Conservation (phyloP, 768 basidiomycete species). For the Lyophyllum atratum region DNA sequence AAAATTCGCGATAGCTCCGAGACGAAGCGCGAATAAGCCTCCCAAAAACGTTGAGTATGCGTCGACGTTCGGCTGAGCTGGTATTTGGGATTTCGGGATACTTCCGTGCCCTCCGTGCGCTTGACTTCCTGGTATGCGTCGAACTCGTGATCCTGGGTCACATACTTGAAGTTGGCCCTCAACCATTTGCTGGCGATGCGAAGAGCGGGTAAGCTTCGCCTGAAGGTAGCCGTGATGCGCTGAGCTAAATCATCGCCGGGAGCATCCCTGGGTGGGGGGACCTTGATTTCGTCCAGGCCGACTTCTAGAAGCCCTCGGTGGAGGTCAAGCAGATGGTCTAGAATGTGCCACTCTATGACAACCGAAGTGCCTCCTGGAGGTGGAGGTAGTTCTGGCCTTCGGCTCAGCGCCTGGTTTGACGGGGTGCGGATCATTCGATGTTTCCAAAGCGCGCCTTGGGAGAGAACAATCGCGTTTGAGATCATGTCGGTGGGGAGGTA, state of each 20-base stretch:
- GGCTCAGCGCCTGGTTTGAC: conserved; percentile 26
- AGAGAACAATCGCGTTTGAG: conserved; percentile 68
- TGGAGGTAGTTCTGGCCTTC: conserved; percentile 23
- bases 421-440: conserved; percentile 71
- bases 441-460: conserved; percentile 84
- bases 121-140: conserved; percentile 32
- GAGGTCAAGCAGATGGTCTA: conserved; percentile 67
- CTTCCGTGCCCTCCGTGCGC: conserved; percentile 27
- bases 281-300: conserved; percentile 62
- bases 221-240: conserved; percentile 82
- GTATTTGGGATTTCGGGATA: conserved; percentile 29
- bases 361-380: conserved; percentile 33
- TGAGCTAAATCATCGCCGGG: conserved; percentile 68
- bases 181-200: conserved; percentile 92
- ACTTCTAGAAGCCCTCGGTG: conserved; percentile 65
- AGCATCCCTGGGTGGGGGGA: conserved; percentile 54
- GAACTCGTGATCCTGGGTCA: conserved; percentile 48
- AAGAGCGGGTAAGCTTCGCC: conserved; percentile 84
- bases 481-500: conserved; percentile 77
- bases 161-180: conserved; percentile 69
- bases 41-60: conserved; percentile 66
- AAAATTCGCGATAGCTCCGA: conserved; percentile 65
- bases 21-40: conserved; percentile 65
- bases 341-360: conserved; percentile 63
- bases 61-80: conserved; percentile 38